These are phyloP conservation scores for Penicillium hesseltinei DNA, from an alignment of 2,329 filamentous ascomycete genomes.

Conservation along the genomic window DNA sequence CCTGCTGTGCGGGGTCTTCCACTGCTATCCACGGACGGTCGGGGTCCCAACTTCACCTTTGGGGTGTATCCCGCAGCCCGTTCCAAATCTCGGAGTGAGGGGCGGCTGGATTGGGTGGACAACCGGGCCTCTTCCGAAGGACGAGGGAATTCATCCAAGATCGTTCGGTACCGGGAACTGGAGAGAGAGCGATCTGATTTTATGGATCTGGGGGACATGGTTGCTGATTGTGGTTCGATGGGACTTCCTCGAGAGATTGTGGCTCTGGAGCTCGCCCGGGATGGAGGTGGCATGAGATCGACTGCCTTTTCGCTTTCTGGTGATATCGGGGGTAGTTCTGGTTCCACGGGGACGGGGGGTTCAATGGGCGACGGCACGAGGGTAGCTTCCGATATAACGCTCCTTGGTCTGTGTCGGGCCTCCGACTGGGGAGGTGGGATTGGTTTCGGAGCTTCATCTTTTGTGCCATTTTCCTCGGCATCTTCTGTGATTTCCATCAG, in stretches of 20 bases:
- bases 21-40: conserved; percentile 66
- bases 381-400: conserved; percentile 37
- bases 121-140: conserved; percentile 37
- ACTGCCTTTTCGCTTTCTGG: conserved; percentile 14
- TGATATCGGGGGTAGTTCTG: conserved; percentile 10
- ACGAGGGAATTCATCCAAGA: conserved; percentile 38
- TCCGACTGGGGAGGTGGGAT: conserved; percentile 21
- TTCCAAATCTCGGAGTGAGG: conserved; percentile 46
- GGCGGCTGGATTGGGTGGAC: conserved; percentile 44
- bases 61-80: conserved; percentile 41
- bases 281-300: conserved; percentile 19
- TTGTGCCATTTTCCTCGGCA: conserved; percentile 70
- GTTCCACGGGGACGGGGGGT: not conserved
- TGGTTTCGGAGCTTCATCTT: conserved; percentile 39
- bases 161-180: conserved; percentile 26
- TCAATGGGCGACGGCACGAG: conserved; percentile 29
- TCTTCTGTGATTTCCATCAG: conserved; percentile 94
- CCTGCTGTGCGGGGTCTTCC: conserved; percentile 61
- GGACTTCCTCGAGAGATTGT: conserved; percentile 17
- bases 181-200: conserved; percentile 22
- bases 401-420: conserved; percentile 27
- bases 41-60: conserved; percentile 85
- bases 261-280: conserved; percentile 21
- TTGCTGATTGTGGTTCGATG: conserved; percentile 16
- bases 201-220: conserved; percentile 19